Conservation (phyloP, 495 filamentous ascomycete species). For the Xeromyces bisporus region DNA sequence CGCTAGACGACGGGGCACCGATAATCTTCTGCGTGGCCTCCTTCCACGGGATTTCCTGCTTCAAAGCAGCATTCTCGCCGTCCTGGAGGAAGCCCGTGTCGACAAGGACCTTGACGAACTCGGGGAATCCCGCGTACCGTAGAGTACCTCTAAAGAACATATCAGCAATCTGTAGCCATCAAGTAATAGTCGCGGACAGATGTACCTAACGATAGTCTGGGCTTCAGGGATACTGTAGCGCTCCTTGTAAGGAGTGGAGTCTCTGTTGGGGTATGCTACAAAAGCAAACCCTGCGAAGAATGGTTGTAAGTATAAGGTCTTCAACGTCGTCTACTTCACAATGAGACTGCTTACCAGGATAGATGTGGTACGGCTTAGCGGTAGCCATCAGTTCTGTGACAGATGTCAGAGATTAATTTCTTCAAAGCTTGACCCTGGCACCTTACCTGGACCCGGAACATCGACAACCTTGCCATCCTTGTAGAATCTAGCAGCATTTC, state of each 20-base stretch:
- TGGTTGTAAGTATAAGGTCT: no score
- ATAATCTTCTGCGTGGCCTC: constrained; percentile 62
- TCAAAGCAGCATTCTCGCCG: constrained; percentile 41
- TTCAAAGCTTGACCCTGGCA: no score
- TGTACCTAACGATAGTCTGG: constrained; percentile 29
- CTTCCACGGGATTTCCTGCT: constrained; percentile 54
- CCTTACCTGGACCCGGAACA: constrained; percentile 33
- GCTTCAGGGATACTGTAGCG: constrained; percentile 80
- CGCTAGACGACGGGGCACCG: constrained; percentile 39
- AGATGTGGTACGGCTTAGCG: constrained; percentile 84
- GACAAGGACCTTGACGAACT: constrained; percentile 73
- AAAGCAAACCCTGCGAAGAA: no score
- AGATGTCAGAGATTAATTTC: no score
- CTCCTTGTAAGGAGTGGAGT: constrained; percentile 73
- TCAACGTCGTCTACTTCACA: no score
- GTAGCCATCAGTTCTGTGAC: constrained; percentile 77
- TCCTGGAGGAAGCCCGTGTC: constrained; percentile 72
- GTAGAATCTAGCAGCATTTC: constrained; percentile 75
- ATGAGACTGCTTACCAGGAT: no score
- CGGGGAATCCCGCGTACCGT: constrained; percentile 71
- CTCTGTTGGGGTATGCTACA: constrained; percentile 86
- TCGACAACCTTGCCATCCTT: constrained; percentile 57
- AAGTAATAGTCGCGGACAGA: no score
- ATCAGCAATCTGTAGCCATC: no score
- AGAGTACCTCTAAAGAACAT: constrained; percentile 71